These are phyloP conservation scores for Corynascus novoguineensis DNA, from an alignment of 495 filamentous ascomycete genomes.

Conservation along the genomic window DNA sequence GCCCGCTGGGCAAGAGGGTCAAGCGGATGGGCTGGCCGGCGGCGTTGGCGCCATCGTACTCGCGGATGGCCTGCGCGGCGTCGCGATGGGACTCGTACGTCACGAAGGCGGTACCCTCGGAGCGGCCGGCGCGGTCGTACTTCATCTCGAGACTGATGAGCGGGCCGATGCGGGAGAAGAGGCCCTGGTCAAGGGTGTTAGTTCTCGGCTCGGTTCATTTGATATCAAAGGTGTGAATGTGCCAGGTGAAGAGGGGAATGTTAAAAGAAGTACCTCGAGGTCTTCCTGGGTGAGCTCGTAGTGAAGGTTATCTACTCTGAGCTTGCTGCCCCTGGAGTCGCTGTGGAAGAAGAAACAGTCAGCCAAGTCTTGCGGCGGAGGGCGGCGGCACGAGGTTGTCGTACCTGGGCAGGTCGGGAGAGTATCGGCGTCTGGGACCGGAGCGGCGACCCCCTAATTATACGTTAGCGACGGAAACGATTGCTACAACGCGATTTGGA, in stretches of 20 bases:
- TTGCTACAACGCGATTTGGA: neutral
- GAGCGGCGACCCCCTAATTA: conserved; percentile 31
- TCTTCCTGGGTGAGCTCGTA: conserved; percentile 88
- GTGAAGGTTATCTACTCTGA: conserved; percentile 87
- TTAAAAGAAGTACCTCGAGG: conserved; percentile 55
- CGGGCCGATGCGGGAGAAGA: conserved; percentile 74
- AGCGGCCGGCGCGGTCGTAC: conserved; percentile 89
- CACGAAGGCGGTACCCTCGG: conserved; percentile 78
- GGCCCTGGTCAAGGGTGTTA: conserved; percentile 53
- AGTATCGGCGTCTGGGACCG: conserved; percentile 37
- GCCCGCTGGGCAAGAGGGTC: conserved; percentile 54
- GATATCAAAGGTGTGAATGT: no score
- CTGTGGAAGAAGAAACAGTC: conserved; percentile 31
- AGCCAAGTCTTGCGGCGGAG: neutral
- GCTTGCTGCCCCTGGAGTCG: conserved; percentile 57
- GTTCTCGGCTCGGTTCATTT: neutral
- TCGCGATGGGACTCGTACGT: conserved; percentile 66
- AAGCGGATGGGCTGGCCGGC: conserved; percentile 86
- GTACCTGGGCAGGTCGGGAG: conserved; percentile 50
- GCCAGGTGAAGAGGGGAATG: no score
- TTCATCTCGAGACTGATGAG: conserved; percentile 63
- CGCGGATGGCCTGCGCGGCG: conserved; percentile 66
- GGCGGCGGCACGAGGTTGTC: conserved; percentile 12
- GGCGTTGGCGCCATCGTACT: conserved; percentile 88
- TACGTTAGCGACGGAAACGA: conserved; percentile 21